Evolutionary conservation across 169 alveolate species (phyloP).

Genomic region (Plasmodium gonderi): DNA sequence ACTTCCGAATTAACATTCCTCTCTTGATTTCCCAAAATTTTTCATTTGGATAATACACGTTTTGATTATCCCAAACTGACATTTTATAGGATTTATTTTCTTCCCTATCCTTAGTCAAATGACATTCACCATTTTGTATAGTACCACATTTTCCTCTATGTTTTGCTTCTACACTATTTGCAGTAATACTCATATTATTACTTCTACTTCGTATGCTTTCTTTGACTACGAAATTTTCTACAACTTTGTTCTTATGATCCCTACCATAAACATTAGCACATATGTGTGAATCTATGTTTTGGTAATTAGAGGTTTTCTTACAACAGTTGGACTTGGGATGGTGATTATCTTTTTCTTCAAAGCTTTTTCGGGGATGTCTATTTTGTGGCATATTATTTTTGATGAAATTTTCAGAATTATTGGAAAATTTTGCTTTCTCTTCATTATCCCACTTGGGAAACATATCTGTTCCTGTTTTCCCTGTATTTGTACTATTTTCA

Average conservation of each 20-base stretch:
- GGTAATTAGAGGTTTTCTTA: not conserved
- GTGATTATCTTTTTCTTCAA: not conserved
- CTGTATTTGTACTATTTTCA: not conserved
- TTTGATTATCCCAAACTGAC: not conserved
- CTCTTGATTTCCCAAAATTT: not conserved
- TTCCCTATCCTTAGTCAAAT: not conserved
- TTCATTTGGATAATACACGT: not conserved
- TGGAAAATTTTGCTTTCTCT: not conserved
- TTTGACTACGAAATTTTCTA: not conserved
- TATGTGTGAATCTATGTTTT: not conserved
- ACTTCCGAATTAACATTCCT: not conserved
- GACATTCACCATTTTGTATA: not conserved
- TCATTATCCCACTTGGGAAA: not conserved
- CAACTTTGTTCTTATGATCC: constrained; percentile 1
- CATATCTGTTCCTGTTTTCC: not conserved
- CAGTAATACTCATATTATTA: not conserved
- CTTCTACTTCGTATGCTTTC: not conserved
- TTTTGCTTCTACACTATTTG: not conserved
- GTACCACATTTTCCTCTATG: not conserved
- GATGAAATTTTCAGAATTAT: not conserved
- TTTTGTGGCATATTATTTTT: not conserved
- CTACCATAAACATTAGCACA: not conserved
- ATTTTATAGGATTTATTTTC: not conserved
- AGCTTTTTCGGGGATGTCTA: not conserved
- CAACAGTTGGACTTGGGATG: not conserved